A percentile compares a stretch with the other conserved stretches of the same genome.
These are phyloP conservation scores for Pseudonitzschia multiseries DNA, from an alignment of 108 stramenopile species.

Conservation along the genomic window DNA sequence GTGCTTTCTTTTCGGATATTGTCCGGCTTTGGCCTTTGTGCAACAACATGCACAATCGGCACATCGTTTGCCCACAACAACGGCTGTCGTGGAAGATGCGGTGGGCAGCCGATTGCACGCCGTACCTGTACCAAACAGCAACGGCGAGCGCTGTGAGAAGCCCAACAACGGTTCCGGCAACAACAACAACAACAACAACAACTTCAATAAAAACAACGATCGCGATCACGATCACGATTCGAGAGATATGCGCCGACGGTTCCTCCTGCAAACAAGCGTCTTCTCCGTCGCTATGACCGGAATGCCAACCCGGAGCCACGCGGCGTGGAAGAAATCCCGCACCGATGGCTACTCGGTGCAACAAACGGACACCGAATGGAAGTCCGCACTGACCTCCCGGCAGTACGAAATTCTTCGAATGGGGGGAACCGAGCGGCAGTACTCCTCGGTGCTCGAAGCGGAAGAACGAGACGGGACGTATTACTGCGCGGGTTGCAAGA, in stretches of 20 bases:
- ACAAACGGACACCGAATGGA: slow-evolving; percentile 72
- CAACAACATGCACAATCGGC: not conserved
- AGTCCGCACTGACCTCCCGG: slow-evolving; percentile 43
- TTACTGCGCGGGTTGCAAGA: slow-evolving; percentile 78
- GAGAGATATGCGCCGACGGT: not conserved
- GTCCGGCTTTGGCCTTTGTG: not conserved
- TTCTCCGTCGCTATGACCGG: not conserved
- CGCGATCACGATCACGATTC: not conserved
- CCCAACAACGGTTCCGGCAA: too few species aligned
- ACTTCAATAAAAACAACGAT: not conserved
- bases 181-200: not conserved
- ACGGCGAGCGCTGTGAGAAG: not conserved
- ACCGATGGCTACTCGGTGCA: slow-evolving; percentile 52
- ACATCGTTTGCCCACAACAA: not conserved
- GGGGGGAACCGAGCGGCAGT: slow-evolving; percentile 77
- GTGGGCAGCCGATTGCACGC: not conserved
- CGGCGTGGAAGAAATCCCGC: slow-evolving; percentile 30
- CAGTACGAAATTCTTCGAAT: slow-evolving; percentile 73
- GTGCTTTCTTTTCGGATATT: not conserved
- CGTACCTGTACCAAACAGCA: too few species aligned
- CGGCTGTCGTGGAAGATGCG: not conserved
- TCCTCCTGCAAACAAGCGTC: not conserved
- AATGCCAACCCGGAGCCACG: not conserved
- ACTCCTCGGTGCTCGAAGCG: slow-evolving; percentile 63
- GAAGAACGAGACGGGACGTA: slow-evolving; percentile 70